Evolutionary conservation across 306 rosid genomes (phyloP).

Genomic region (Pyrus bretschneideri): DNA sequence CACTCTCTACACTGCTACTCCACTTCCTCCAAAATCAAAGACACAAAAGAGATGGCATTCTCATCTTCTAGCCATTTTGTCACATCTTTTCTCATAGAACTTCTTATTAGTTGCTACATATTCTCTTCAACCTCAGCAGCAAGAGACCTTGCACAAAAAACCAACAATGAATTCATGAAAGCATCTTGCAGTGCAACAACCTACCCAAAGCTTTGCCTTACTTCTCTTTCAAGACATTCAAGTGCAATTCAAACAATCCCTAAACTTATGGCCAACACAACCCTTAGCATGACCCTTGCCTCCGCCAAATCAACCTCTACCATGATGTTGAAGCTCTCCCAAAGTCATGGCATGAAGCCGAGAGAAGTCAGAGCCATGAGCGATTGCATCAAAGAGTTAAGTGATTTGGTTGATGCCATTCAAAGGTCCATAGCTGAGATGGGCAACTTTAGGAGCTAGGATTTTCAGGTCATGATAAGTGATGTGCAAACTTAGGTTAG

Average conservation of each 20-base stretch:
- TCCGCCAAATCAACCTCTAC: conserved; percentile 37
- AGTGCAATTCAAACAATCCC: conserved; percentile 44
- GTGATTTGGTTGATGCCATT: conserved; percentile 50
- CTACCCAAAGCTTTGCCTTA: conserved; percentile 61
- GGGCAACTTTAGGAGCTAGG: conserved; percentile 11
- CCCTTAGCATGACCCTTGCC: conserved; percentile 55
- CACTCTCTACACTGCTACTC: neutral
- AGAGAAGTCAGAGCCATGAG: conserved; percentile 47
- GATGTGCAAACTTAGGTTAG: conserved; percentile 80
- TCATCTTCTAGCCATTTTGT: conserved; percentile 15
- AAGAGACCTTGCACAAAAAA: conserved; percentile 11
- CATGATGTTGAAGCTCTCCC: conserved; percentile 28
- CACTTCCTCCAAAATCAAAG: neutral
- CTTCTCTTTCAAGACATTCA: conserved; percentile 51
- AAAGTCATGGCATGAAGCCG: conserved; percentile 26
- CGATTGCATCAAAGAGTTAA: conserved; percentile 61
- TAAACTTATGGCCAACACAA: conserved; percentile 34
- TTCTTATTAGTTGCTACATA: neutral
- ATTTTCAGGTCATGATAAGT: conserved; percentile 32
- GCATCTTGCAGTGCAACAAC: conserved; percentile 55
- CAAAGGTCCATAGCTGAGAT: conserved; percentile 43
- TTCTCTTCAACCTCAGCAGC: conserved; percentile 8
- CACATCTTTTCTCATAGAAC: conserved; percentile 12
- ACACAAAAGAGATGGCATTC: neutral
- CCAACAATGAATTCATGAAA: conserved; percentile 47